Evolutionary conservation across 176 grass and related monocot genomes (phyloP), one percentile per base, ranked within the genome.

Genomic region (Juncus inflexus): DNA sequence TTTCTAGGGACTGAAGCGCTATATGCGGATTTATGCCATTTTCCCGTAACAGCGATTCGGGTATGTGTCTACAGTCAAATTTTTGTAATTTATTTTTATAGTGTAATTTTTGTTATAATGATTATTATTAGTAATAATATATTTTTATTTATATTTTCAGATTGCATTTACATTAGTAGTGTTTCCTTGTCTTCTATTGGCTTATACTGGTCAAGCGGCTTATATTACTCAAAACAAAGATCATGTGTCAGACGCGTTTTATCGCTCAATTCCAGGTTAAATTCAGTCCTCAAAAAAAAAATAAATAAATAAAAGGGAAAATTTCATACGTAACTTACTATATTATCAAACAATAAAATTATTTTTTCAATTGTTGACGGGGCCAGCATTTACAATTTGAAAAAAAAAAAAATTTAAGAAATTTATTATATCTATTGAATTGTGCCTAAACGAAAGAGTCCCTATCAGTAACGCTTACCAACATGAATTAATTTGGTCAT

Each of bases 1-100:
- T 70, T 59, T 9, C 39, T 71, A 99, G 95, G 95, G 71, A 99
- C 89, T 62, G 95, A 99, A 87, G 95, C 95, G 52, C 74, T 99
- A 67, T 99, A 84, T 84, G 95, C 95, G 49, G 95, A 99, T 70
- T 83, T 99, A 52, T 99, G 89, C 65, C 89, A 99, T 76, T 99
- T 99, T 60, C 95, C 95, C 65, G 95, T 99, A 40, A 68, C 86
- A 58, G 95, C 95, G 59, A 84, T 99, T 83, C 95, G 91, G 94
- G 94, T 92, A 86, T 74, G 15, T 52, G 19, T 57, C 14, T 73
- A 58, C 9, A 49, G 13, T 45, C 10, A 65, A 6, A 7, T 5
- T 19, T 43, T 12, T 50, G 39, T 42, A 12, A 35, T 12, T 7
- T 58, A 15, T 28, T 50, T 3, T 67, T 49, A 40, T 15, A 75